phyloP scores from a whole-genome alignment of 129 eudicot species.

The Kitagawia praeruptora region DNA sequence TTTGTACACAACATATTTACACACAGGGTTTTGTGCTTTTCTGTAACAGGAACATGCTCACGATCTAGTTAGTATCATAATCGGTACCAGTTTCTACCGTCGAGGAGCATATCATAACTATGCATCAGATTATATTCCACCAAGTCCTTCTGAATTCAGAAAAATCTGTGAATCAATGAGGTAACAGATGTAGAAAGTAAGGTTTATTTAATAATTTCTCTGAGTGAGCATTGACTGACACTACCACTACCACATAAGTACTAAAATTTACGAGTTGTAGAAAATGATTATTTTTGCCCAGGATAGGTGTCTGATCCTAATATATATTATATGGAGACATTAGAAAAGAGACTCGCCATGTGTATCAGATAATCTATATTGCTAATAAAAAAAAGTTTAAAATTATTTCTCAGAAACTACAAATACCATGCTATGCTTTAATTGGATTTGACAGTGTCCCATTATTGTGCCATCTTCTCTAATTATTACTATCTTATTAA shows the following conservation, averaged over 20 bases:
- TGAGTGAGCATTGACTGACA: background rate
- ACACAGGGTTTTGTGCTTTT: background rate
- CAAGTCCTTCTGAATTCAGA: conserved; percentile 42
- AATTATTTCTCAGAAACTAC: background rate
- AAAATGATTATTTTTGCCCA: background rate
- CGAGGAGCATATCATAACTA: conserved; percentile 45
- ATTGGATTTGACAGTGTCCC: background rate
- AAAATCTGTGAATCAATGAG: conserved; percentile 35
- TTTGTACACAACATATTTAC: background rate
- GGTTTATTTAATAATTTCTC: background rate
- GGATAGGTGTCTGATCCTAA: conserved; percentile 3
- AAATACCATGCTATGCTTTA: background rate
- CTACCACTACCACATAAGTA: background rate
- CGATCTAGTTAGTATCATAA: conserved; percentile 51
- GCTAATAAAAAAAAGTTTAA: background rate
- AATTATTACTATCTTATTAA: background rate
- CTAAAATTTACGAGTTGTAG: background rate
- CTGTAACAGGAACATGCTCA: conserved; percentile 44
- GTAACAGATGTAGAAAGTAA: conserved; percentile 21
- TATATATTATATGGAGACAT: background rate
- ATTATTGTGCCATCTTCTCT: background rate
- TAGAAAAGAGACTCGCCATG: background rate
- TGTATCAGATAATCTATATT: background rate
- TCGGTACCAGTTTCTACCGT: conserved; percentile 52
- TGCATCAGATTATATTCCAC: conserved; percentile 70